Base-by-base conservation (phyloP, 2,329 filamentous ascomycete species). In the Colletotrichum echinochloae region DNA sequence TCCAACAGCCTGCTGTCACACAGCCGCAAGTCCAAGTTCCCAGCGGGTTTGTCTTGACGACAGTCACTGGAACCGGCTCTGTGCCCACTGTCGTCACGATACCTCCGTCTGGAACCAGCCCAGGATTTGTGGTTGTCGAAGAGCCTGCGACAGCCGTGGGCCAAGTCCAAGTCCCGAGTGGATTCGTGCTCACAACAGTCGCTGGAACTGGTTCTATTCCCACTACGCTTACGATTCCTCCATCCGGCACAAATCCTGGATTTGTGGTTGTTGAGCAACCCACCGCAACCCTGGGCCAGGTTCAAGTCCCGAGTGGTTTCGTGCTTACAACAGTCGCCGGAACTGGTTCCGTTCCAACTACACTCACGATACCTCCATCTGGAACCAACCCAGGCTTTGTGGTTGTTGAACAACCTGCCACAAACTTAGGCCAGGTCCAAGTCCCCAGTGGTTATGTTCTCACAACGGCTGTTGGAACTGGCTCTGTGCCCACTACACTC, bases 341-440 rank as follows among this genome's bases (percentile, higher is more conserved):
- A 9, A 61, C 41, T 7, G 59, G 59, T 5, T 26, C 44, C 0
- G 20, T 37, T n/a, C 49, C 60, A 8, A 44, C 35, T 16, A 55
- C 60, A 0, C 26, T 64, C 5, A 64, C 60, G 1, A 41, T 64
- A 14, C 60, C 35, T n/a, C 60, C 60, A 12, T 52, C 60, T 12
- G 60, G 60, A 14, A 49, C 28, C 28, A 60, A 60, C n/a, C 59
- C 59, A 2, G 59, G 59, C 8, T 37, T 26, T 18, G 59, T 60
- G 16, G 41, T 60, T 12, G 59, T 60, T 28, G 44, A 60, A 30
- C 46, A 61, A 3, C 44, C 54, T 7, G 20, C 39, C n/a, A 12
- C n/a, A 12, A 49, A 12, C 9, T n/a, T n/a, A n/a, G n/a, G n/a
- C n/a, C 44, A 8, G 44, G 20, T 20, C 7, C 46, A 49, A 26